Evolutionary conservation across 495 filamentous ascomycete species (phyloP), one percentile per base, ranked within the genome.

Genomic region (Penicillium maclennaniae): DNA sequence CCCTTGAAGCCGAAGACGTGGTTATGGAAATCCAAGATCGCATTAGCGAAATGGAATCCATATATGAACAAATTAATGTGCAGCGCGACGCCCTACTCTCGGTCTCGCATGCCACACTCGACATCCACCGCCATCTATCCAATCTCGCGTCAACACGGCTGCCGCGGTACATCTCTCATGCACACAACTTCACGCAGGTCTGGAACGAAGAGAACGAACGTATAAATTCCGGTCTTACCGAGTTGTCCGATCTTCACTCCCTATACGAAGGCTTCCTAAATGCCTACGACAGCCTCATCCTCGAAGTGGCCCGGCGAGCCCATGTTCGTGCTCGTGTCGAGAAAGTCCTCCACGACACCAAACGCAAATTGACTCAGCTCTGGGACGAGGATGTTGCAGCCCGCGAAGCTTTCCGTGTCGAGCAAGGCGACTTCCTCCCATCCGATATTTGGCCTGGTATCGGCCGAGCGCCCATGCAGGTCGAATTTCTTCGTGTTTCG

Each of bases 361-460:
- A 82, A 66, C 79, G 82, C 52, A 87, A 86, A 58, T 73, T 97
- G 8, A 82, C 91, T 45, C 84, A 83, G 62, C 76, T 97, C 20
- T 81, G 87, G 51, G 84, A 87, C 49, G 79, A 79, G 28, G 93
- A 98, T 69, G 69, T 81, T 37, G 77, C 80, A 49, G 84, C 88
- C 53, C 74, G 93, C 25, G 89, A 95, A 59, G 70, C 77, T 14
- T 98, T 98, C 70, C 80, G 84, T 25, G 73, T 83, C 7, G 89
- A 96, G 53, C 83, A 92, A 17, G 91, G 91, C 3, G 88, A 95
- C 53, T 93, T 83, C 62, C 68, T 98, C 17, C 93, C 93, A 0
- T 82, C 84, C 3, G 95, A 97, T 61, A 83, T 98, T 38, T 98
- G 92, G 93, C 85, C 85, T 0, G 88, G 87, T 6, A 72, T 89